Evolutionary conservation across 176 grass and related monocot genomes (phyloP).

Genomic region (Rhynchospora pubera): DNA sequence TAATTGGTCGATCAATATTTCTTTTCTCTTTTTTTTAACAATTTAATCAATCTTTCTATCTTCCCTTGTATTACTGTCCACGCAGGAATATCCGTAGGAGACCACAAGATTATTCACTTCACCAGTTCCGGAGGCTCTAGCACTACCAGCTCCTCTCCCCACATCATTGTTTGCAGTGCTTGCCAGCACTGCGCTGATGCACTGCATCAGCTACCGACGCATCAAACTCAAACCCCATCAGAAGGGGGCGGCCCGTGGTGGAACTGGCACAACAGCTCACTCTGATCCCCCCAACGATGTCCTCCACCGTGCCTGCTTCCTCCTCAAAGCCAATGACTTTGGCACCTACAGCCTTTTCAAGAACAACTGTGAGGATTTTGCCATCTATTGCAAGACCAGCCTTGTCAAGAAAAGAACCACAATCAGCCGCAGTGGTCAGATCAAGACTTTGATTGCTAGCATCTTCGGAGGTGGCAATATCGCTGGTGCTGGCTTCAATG

Average conservation of each 20-base stretch:
- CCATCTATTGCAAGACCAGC: slow-evolving; percentile 82
- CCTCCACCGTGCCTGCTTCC: slow-evolving; percentile 46
- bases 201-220: slow-evolving; percentile 29
- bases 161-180: slow-evolving; percentile 5
- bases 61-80: background rate
- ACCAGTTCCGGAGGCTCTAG: slow-evolving; percentile 29
- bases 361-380: slow-evolving; percentile 91
- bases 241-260: slow-evolving; percentile 58
- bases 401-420: slow-evolving; percentile 23
- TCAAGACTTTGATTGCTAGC: slow-evolving; percentile 37
- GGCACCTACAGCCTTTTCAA: slow-evolving; percentile 65
- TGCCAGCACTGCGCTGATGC: background rate
- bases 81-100: slow-evolving; percentile 68
- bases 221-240: slow-evolving; percentile 45
- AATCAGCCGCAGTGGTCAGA: slow-evolving; percentile 53
- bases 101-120: slow-evolving; percentile 80
- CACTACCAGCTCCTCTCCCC: slow-evolving; percentile 28
- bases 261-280: slow-evolving; percentile 59
- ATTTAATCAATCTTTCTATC: background rate
- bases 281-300: slow-evolving; percentile 29
- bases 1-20: slow-evolving; percentile 19
- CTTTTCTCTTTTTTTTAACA: background rate
- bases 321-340: slow-evolving; percentile 53
- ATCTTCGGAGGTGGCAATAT: slow-evolving; percentile 47
- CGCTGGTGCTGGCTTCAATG: slow-evolving; percentile 44